Conservation (phyloP, 352 stramenopile genomes). For the Phytophthora aleatoria region DNA sequence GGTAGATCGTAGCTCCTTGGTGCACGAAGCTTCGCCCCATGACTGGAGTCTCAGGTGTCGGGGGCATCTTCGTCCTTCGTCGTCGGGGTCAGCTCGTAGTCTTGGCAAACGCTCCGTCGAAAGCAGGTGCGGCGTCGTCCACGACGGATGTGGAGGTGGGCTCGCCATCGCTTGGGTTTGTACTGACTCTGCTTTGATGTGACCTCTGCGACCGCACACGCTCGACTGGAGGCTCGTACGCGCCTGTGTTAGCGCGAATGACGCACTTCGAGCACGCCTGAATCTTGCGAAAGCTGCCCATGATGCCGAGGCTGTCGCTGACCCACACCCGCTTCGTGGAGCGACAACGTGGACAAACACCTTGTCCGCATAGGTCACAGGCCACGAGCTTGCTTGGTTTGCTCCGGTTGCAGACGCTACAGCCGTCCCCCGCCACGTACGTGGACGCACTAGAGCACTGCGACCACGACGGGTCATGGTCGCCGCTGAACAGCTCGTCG, state of each 20-base stretch:
- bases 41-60: neutral
- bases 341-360: conserved; percentile 38
- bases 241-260: conserved; percentile 37
- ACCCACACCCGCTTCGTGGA: conserved; percentile 47
- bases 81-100: neutral
- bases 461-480: conserved; percentile 13
- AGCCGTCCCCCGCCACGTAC: conserved; percentile 13
- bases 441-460: conserved; percentile 17
- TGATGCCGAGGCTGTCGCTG: conserved; percentile 33
- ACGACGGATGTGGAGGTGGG: conserved; percentile 1
- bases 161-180: conserved; percentile 20
- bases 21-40: conserved; percentile 21
- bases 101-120: conserved; percentile 9
- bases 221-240: conserved; percentile 23
- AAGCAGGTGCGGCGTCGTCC: conserved; percentile 1
- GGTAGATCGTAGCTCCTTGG: conserved; percentile 5
- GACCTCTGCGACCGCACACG: conserved; percentile 25
- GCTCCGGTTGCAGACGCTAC: conserved; percentile 26
- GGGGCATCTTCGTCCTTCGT: conserved; percentile 12
- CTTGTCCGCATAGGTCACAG: conserved; percentile 35
- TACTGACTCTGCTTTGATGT: conserved; percentile 23
- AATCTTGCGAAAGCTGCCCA: conserved; percentile 53
- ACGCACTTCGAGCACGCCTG: conserved; percentile 47
- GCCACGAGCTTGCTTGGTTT: conserved; percentile 26
- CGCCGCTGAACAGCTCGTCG: conserved; percentile 11